phyloP scores from a whole-genome alignment of 2,329 filamentous ascomycete species.

The Intubia oerlemansii region DNA sequence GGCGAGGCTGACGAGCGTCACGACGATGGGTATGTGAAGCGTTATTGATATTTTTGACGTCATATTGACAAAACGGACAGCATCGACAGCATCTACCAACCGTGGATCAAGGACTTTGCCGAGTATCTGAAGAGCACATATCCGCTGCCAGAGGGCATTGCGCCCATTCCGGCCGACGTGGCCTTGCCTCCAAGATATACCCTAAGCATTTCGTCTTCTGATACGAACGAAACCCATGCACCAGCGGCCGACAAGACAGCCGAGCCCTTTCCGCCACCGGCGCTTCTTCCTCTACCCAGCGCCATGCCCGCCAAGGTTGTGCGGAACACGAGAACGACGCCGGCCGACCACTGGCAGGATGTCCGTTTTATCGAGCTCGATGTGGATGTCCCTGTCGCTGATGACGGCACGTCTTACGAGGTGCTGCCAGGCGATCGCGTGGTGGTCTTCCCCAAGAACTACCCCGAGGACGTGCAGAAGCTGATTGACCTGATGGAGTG shows the following conservation, averaged over 20 bases:
- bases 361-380: slow-evolving; percentile 44
- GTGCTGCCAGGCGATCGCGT: slow-evolving; percentile 58
- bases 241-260: neutral
- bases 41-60: neutral
- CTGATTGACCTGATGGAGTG: slow-evolving; percentile 67
- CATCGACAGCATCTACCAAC: slow-evolving; percentile 60
- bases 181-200: slow-evolving; percentile 57
- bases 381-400: slow-evolving; percentile 12
- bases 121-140: slow-evolving; percentile 42
- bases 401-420: slow-evolving; percentile 8
- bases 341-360: slow-evolving; percentile 72
- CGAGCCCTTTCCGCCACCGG: slow-evolving; percentile 10
- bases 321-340: slow-evolving; percentile 54
- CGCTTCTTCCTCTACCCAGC: slow-evolving; percentile 32
- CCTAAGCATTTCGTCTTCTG: slow-evolving; percentile 6
- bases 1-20: slow-evolving; percentile 91
- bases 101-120: slow-evolving; percentile 52
- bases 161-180: slow-evolving; percentile 52
- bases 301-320: slow-evolving; percentile 35
- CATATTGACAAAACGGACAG: slow-evolving; percentile 19
- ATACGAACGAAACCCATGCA: neutral
- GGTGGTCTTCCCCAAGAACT: slow-evolving; percentile 74
- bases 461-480: slow-evolving; percentile 53
- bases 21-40: slow-evolving; percentile 52
- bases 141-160: slow-evolving; percentile 43